Evolutionary conservation across 306 rosid genomes (phyloP).

Genomic region (Dalbergia oliveri): DNA sequence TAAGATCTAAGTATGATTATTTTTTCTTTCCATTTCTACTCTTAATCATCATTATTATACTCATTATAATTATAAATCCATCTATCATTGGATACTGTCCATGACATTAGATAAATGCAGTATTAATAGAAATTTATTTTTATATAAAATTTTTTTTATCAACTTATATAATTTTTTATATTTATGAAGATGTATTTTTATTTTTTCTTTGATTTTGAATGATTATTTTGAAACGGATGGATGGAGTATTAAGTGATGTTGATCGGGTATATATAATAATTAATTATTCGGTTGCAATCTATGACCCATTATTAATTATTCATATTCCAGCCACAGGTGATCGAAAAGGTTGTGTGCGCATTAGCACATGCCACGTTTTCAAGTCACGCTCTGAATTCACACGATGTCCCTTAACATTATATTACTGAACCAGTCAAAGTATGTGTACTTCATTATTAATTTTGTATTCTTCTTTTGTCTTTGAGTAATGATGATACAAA

Average conservation of each 20-base stretch:
- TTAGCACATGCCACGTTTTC: conserved; percentile 26
- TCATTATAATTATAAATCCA: too few species aligned
- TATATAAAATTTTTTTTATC: too few species aligned
- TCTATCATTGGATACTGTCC: too few species aligned
- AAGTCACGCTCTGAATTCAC: conserved; percentile 20
- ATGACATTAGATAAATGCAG: too few species aligned
- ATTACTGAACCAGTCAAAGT: conserved; percentile 39
- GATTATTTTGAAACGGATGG: too few species aligned
- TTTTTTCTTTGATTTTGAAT: too few species aligned
- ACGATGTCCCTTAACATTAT: neutral
- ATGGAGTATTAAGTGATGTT: neutral
- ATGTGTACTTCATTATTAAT: conserved; percentile 40
- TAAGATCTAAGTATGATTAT: too few species aligned
- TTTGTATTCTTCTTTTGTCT: neutral
- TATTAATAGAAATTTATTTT: too few species aligned
- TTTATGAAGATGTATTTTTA: too few species aligned
- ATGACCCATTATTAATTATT: neutral
- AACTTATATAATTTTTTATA: too few species aligned
- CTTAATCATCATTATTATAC: too few species aligned
- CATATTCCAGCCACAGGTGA: neutral
- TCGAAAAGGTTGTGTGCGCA: neutral
- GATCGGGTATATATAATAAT: neutral
- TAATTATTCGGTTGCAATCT: neutral
- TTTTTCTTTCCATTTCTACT: too few species aligned
- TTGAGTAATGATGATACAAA: neutral